phyloP scores from a whole-genome alignment of 2,329 filamentous ascomycete species.

The Myriosclerotinia duriaeana region DNA sequence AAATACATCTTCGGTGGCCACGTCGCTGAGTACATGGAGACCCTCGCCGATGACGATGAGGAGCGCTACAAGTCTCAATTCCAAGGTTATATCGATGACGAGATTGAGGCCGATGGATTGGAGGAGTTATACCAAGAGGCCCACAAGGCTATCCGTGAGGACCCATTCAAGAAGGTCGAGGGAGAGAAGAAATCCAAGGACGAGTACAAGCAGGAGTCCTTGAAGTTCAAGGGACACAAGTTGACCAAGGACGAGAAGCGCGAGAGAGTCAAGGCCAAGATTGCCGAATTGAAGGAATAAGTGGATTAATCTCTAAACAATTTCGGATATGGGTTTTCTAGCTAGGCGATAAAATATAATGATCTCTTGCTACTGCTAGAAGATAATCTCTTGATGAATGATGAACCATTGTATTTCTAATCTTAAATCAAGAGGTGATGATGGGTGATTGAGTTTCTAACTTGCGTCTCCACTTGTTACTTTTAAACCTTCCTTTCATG shows the following conservation, averaged over 20 bases:
- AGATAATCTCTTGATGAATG: constrained; percentile 1
- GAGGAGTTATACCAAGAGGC: constrained; percentile 96
- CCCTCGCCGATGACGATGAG: constrained; percentile 98
- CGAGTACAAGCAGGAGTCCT: constrained; percentile 91
- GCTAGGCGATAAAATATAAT: constrained; percentile 19
- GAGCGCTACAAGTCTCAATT: constrained; percentile 99
- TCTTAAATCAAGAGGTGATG: neutral
- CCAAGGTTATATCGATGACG: constrained; percentile 95
- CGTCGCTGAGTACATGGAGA: constrained; percentile 99
- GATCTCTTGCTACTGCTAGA: constrained; percentile 1
- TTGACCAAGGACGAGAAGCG: constrained; percentile 80
- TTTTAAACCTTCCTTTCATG: neutral
- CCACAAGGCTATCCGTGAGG: constrained; percentile 94
- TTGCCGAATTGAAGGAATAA: constrained; percentile 69
- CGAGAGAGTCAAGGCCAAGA: constrained; percentile 84
- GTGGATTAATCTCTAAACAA: constrained; percentile 26
- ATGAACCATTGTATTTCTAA: constrained; percentile 6
- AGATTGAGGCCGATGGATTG: constrained; percentile 91
- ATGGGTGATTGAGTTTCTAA: neutral
- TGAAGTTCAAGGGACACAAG: constrained; percentile 81
- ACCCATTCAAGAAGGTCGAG: constrained; percentile 93
- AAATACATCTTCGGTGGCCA: constrained; percentile 99
- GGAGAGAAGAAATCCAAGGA: constrained; percentile 92
- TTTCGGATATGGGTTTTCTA: constrained; percentile 27
- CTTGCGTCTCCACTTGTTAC: neutral